Conservation (phyloP, 1,139 yeast species). For the Blastobotrys arbuscula region DNA sequence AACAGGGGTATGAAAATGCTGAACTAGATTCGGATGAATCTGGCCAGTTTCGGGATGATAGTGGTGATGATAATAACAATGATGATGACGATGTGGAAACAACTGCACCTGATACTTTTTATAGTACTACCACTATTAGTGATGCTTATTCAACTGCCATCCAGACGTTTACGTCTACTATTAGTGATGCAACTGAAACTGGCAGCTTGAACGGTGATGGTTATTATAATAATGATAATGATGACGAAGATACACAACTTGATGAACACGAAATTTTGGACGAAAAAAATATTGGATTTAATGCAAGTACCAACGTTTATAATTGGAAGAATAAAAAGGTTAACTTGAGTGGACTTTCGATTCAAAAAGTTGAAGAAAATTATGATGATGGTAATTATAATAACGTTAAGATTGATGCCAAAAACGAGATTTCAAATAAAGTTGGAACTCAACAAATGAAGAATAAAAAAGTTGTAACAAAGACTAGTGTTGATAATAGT, state of each 20-base stretch:
- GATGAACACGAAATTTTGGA: neutral
- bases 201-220: too few species aligned
- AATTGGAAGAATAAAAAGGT: neutral
- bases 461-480: neutral
- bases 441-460: neutral
- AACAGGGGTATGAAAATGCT: too few species aligned
- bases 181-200: neutral
- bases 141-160: neutral
- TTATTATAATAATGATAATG: too few species aligned
- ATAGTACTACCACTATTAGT: neutral
- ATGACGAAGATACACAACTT: neutral
- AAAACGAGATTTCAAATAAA: neutral
- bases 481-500: neutral
- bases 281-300: neutral
- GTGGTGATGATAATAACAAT: neutral
- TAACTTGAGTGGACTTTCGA: neutral
- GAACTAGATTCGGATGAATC: too few species aligned
- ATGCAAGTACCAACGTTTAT: neutral
- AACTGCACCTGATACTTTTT: neutral
- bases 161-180: neutral
- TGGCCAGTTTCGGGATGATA: too few species aligned
- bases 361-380: constrained; percentile 7
- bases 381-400: constrained; percentile 3
- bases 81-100: neutral
- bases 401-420: neutral